Evolutionary conservation across 768 basidiomycete genomes (phyloP), one percentile per base, ranked within the genome.

Genomic region (Kwoniella bestiolae): DNA sequence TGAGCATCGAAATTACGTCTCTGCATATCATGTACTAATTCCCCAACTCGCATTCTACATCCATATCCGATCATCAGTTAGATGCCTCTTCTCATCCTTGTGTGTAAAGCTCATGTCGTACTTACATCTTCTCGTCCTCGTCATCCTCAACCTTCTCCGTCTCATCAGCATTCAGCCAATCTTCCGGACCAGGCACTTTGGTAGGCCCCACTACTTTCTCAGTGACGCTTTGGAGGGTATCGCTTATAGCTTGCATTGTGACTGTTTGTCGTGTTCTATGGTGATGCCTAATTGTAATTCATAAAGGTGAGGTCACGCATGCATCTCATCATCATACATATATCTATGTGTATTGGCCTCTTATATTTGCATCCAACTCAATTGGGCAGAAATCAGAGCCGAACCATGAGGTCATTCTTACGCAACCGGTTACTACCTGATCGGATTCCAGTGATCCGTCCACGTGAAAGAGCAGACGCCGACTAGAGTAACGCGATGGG

Each of bases 1-100:
- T 71, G 70, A 32, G 64, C 38, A 55, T 69, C 68, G 26, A 69
- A 69, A 49, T 66, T 69, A 32, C 59, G 57, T 25, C 52, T 44
- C 46, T 65, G 63, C 68, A 69, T 69, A 47, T 66, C 60, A 47
- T 60, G 49, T 8, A 69, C 64, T 31, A 62, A 26, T 60, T 69
- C 63, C 26, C 68, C 64, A 5, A 69, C 63, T 41, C 63, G 63
- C 25, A 64, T 21, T 3, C 63, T 64, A 34, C n/a, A 1, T 9
- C 12, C 31, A 31, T 14, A 31, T n/a, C 6, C 14, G 31, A 5
- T 6, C 8, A 29, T 64, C 63, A 50, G 23, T 31, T 41, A 25
- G 0, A 41, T 1, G 35, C 26, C 38, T 29, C 11, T 14, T 29
- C 5, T 5, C 21, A 25, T 23, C 11, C 18, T 26, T 26, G 38